A percentile compares a stretch with the other conserved stretches of the same genome.
Evolutionary conservation across 495 filamentous ascomycete species (phyloP).

Genomic region (Xylaria scruposa): DNA sequence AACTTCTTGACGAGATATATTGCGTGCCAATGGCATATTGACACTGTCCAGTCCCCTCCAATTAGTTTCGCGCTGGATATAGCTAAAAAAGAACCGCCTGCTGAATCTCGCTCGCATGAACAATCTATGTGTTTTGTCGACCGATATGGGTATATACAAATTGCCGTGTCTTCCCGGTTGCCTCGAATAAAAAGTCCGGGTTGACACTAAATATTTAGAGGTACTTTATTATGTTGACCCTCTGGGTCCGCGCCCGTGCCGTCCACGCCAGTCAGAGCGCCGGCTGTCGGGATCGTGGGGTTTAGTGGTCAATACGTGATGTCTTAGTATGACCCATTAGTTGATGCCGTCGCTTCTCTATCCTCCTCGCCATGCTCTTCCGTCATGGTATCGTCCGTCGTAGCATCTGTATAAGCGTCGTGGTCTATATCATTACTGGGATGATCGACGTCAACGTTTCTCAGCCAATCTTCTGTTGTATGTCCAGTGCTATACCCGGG

Average conservation of each 20-base stretch:
- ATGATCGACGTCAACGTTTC: conserved; percentile 24
- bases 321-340: conserved; percentile 8
- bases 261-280: not conserved
- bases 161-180: not conserved
- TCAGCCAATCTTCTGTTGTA: conserved; percentile 28
- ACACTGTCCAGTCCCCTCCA: not conserved
- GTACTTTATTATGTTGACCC: not conserved
- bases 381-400: conserved; percentile 22
- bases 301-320: not conserved
- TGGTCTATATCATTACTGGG: conserved; percentile 15
- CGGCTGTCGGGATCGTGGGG: not conserved
- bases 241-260: not conserved
- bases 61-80: not conserved
- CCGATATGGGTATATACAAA: conserved; percentile 17
- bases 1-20: not conserved
- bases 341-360: not conserved
- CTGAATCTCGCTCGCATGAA: not conserved
- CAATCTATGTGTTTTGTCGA: conserved; percentile 4
- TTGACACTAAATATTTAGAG: conserved; percentile 1
- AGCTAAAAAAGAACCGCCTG: not conserved
- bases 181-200: not conserved
- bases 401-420: conserved; percentile 13
- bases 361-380: conserved; percentile 4
- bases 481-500: not conserved
- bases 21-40: not conserved